Evolutionary conservation across 345 rosid genomes (phyloP), one percentile per base, ranked within the genome.

Genomic region (Camelina laxa): DNA sequence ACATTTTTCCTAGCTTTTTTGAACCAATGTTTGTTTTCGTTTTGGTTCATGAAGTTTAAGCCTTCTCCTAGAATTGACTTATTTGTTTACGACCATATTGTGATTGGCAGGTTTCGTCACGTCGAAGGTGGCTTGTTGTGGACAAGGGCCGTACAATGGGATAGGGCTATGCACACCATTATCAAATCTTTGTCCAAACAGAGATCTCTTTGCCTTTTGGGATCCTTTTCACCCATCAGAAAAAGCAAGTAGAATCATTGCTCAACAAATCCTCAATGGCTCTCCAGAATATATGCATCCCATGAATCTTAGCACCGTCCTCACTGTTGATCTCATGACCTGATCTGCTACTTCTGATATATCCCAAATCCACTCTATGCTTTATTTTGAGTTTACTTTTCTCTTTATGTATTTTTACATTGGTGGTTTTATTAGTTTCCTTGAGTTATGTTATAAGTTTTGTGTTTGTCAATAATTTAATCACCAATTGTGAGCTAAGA

Each of bases 151-250:
- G 0, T 75, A 85, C 79, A 92, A 90, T 55, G 96, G 97, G 36
- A 61, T 90, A 9, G 97, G 96, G 16, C 82, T 86, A 4, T 88
- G 97, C 82, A 92, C 96, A 22, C 9, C 12, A 1, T 64, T 81
- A 65, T 92, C 97, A 20, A 86, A 82, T 65, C 80, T 92, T 60
- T 92, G 96, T 75, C 69, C 83, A 2, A 82, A 89, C 62, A 55
- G 97, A 41, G 79, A 81, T 13, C 74, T 62, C 12, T 89, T 75
- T 50, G 88, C 90, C 2, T 92, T 87, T 53, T 92, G 97, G 96
- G 96, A 92, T 69, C 71, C 93, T 9, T 91, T 91, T 80, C 96
- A 89, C 67, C 96, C 97, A 54, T 87, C 97, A 6, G 89, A 92
- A 64, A 88, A 76, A 84, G 97, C 91, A 10, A 86, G 82, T 82